Evolutionary conservation across 2,329 filamentous ascomycete genomes (phyloP).

Genomic region (Arthrinium phaeospermum): DNA sequence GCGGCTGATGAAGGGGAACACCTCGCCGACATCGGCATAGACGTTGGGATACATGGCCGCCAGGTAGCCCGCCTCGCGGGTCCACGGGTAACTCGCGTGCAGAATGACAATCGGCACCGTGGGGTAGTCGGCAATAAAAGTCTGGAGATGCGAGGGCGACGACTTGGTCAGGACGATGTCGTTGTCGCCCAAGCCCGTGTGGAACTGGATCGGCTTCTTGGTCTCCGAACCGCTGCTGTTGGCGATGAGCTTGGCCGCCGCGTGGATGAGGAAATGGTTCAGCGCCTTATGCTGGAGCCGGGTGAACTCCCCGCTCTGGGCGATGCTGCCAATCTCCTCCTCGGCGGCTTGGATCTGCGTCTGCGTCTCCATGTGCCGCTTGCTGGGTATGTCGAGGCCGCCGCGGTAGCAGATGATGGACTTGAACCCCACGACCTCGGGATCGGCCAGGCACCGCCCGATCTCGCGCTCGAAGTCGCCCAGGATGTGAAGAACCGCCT

Average conservation of each 20-base stretch:
- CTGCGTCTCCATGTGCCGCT: slow-evolving; percentile 43
- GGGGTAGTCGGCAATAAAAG: slow-evolving; percentile 72
- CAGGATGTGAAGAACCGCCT: slow-evolving; percentile 47
- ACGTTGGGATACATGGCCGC: slow-evolving; percentile 79
- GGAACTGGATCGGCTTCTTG: slow-evolving; percentile 81
- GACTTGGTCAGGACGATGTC: slow-evolving; percentile 73
- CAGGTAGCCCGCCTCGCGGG: slow-evolving; percentile 77
- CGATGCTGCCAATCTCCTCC: slow-evolving; percentile 45
- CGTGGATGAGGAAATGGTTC: slow-evolving; percentile 73
- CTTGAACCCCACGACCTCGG: slow-evolving; percentile 80
- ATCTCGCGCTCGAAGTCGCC: slow-evolving; percentile 60
- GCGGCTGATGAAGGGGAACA: slow-evolving; percentile 79
- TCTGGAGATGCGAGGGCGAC: slow-evolving; percentile 77
- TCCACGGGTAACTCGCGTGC: slow-evolving; percentile 83
- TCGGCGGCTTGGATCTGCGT: slow-evolving; percentile 49
- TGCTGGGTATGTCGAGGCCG: slow-evolving; percentile 64
- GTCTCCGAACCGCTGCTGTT: slow-evolving; percentile 45
- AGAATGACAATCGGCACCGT: slow-evolving; percentile 77
- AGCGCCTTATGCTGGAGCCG: slow-evolving; percentile 67
- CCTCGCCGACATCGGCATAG: slow-evolving; percentile 82
- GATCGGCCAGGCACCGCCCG: slow-evolving; percentile 62
- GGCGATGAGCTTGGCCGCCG: slow-evolving; percentile 64
- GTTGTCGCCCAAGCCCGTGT: slow-evolving; percentile 82
- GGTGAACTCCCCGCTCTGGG: slow-evolving; percentile 46
- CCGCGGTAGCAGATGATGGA: slow-evolving; percentile 83